phyloP scores from a whole-genome alignment of 306 rosid species.

The Pyrus pyrifolia region DNA sequence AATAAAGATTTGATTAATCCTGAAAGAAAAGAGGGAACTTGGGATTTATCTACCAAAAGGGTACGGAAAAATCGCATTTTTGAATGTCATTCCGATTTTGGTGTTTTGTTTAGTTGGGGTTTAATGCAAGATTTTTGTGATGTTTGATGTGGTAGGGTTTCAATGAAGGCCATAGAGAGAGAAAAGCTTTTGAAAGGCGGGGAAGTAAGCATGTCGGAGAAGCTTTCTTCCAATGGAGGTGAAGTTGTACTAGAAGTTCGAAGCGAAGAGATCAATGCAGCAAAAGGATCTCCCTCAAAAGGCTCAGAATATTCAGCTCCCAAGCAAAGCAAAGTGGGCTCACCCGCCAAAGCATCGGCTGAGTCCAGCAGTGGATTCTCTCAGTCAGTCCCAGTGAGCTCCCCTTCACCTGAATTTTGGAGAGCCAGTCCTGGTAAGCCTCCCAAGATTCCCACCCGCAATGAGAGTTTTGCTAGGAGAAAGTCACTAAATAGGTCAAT shows the following conservation, averaged over 20 bases:
- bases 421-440: constrained; percentile 44
- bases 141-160: constrained; percentile 20
- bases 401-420: constrained; percentile 44
- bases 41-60: background rate
- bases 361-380: constrained; percentile 13
- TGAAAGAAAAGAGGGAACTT: background rate
- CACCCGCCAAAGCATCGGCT: constrained; percentile 9
- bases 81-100: background rate
- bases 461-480: constrained; percentile 27
- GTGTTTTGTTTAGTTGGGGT: background rate
- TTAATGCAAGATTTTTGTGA: background rate
- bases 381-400: constrained; percentile 37
- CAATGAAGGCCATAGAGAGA: constrained; percentile 32
- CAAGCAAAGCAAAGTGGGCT: constrained; percentile 18
- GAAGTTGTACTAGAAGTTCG: constrained; percentile 48
- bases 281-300: constrained; percentile 24
- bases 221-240: constrained; percentile 29
- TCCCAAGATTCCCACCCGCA: constrained; percentile 39
- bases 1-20: background rate
- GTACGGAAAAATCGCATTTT: constrained; percentile 1
- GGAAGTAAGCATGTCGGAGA: constrained; percentile 53
- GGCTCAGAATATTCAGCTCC: constrained; percentile 13
- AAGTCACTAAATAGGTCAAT: constrained; percentile 53
- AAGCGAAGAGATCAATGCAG: constrained; percentile 24
- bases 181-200: constrained; percentile 13